Conservation (phyloP, 139 green algal genomes). For the Desmodesmus armatus region DNA sequence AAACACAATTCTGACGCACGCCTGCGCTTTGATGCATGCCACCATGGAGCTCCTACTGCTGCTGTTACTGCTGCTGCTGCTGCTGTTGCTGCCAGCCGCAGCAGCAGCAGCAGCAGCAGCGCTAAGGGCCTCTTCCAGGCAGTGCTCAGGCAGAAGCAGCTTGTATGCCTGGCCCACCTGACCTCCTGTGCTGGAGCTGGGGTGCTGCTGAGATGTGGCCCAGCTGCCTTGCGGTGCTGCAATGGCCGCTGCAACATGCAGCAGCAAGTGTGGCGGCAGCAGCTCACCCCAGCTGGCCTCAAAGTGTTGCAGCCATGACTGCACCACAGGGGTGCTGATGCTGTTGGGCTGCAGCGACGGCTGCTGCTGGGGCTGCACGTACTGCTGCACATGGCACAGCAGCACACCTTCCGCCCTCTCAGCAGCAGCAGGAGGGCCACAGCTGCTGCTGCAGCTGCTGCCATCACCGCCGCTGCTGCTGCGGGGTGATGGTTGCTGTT, state of each 20-base stretch:
- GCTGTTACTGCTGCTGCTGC: slow-evolving; percentile 8
- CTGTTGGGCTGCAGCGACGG: not conserved
- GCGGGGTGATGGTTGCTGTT: not conserved
- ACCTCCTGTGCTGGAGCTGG: not conserved
- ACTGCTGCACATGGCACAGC: no score
- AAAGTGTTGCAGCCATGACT: no score
- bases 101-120: slow-evolving; percentile 3
- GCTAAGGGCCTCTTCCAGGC: no score
- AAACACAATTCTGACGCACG: no score
- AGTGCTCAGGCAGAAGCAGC: no score
- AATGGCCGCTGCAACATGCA: no score
- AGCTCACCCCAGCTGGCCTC: no score
- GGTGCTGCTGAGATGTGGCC: not conserved
- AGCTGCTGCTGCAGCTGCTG: slow-evolving; percentile 16
- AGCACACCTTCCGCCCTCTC: no score
- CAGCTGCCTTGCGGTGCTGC: not conserved
- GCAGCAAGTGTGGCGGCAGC: no score
- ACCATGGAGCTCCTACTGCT: not conserved
- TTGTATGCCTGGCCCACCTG: no score
- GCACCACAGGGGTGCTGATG: not conserved
- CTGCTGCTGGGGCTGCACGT: not conserved
- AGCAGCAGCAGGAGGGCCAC: not conserved
- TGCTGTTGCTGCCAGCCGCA: not conserved
- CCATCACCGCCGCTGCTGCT: not conserved
- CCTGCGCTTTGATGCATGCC: not conserved